Evolutionary conservation across 768 basidiomycete genomes (phyloP).

Genomic region (Suillus subalutaceus): DNA sequence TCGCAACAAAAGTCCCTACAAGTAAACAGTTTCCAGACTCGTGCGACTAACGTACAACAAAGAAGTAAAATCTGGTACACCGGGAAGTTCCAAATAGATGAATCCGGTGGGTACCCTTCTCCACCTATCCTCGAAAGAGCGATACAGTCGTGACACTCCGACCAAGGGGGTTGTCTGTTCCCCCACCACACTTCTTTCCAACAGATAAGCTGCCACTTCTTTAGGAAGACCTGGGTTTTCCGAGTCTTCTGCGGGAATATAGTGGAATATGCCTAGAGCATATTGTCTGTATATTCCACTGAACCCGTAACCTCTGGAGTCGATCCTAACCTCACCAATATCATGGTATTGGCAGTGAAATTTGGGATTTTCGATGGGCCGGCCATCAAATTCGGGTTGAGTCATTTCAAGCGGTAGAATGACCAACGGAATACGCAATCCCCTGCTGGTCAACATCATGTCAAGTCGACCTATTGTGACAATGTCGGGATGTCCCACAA

Average conservation of each 20-base stretch:
- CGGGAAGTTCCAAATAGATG: not conserved
- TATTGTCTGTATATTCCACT: not conserved
- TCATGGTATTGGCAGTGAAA: not conserved
- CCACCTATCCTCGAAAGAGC: constrained; percentile 1
- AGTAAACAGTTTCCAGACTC: not conserved
- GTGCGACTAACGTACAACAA: not conserved
- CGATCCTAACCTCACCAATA: not conserved
- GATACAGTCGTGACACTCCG: not conserved
- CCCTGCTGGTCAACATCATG: not conserved
- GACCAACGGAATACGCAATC: not conserved
- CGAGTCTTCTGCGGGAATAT: not conserved
- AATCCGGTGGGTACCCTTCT: not conserved
- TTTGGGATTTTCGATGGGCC: not conserved
- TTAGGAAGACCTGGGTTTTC: not conserved
- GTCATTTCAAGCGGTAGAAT: not conserved
- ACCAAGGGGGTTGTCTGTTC: not conserved
- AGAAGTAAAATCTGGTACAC: not conserved
- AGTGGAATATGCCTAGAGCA: not conserved
- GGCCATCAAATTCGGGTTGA: not conserved
- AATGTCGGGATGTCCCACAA: not conserved
- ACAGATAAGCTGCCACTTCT: not conserved
- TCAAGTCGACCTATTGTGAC: not conserved
- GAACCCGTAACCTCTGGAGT: not conserved
- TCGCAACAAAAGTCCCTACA: not conserved
- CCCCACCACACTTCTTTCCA: not conserved